phyloP scores from a whole-genome alignment of 1,284 basidiomycete species.

The Austroboletus niveus region DNA sequence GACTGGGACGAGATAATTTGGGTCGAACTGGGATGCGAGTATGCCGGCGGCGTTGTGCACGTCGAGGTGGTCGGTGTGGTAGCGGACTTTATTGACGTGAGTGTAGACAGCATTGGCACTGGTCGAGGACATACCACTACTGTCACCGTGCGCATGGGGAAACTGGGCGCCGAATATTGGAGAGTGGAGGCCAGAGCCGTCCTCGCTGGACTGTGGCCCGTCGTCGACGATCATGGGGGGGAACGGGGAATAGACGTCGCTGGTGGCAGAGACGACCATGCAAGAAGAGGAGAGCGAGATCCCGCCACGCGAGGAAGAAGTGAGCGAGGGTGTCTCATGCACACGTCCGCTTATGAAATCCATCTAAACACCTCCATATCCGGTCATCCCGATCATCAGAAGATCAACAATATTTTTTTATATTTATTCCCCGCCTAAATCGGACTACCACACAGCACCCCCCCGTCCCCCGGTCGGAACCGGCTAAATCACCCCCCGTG shows the following conservation, averaged over 20 bases:
- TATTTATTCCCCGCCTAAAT: slow-evolving; percentile 24
- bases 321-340: slow-evolving; percentile 30
- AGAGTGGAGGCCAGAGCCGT: slow-evolving; percentile 68
- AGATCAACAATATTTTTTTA: slow-evolving; percentile 24
- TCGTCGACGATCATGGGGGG: slow-evolving; percentile 56
- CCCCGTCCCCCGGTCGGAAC: slow-evolving; percentile 13
- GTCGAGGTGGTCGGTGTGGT: slow-evolving; percentile 54
- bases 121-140: slow-evolving; percentile 45
- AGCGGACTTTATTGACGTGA: slow-evolving; percentile 62
- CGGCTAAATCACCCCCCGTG: slow-evolving; percentile 19
- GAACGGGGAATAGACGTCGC: slow-evolving; percentile 57
- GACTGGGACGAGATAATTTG: slow-evolving; percentile 30
- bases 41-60: slow-evolving; percentile 46
- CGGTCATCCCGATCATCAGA: slow-evolving; percentile 32
- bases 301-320: slow-evolving; percentile 29
- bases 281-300: slow-evolving; percentile 21
- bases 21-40: slow-evolving; percentile 49
- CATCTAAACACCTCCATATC: slow-evolving; percentile 30
- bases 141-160: slow-evolving; percentile 44
- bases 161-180: slow-evolving; percentile 58
- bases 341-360: slow-evolving; percentile 38
- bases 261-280: slow-evolving; percentile 52
- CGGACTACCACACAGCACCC: slow-evolving; percentile 18
- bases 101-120: slow-evolving; percentile 26
- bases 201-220: slow-evolving; percentile 65